Evolutionary conservation across 768 basidiomycete genomes (phyloP).

Genomic region (Leccinum ochraceum): DNA sequence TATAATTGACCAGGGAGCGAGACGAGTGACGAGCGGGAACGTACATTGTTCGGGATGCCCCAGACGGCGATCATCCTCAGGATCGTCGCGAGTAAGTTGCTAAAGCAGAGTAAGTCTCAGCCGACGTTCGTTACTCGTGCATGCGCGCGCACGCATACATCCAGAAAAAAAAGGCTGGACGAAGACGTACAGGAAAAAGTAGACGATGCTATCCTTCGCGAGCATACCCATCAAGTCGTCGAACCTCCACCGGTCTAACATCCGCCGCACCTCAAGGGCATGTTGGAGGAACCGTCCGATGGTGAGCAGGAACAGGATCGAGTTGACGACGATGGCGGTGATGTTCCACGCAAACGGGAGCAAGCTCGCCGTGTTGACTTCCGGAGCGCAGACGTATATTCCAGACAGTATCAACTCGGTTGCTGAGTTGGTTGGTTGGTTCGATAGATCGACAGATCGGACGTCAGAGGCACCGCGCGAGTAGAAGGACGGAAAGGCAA

Average conservation of each 20-base stretch:
- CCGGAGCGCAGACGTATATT: conserved; percentile 14
- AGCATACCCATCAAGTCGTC: conserved; percentile 20
- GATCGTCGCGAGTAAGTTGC: conserved; percentile 18
- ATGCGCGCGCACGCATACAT: too few species aligned
- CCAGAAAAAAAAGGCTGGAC: background rate
- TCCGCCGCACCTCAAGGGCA: conserved; percentile 7
- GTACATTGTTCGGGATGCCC: conserved; percentile 16
- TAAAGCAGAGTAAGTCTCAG: background rate
- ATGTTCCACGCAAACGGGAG: conserved; percentile 22
- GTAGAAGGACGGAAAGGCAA: too few species aligned
- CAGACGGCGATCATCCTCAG: conserved; percentile 21
- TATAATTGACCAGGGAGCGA: background rate
- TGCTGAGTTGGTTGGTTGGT: conserved; percentile 4
- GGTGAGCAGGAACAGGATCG: conserved; percentile 20
- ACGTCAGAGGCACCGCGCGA: too few species aligned
- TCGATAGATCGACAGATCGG: background rate
- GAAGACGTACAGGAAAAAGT: conserved; percentile 20
- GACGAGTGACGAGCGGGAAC: background rate
- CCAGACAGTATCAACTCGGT: conserved; percentile 20
- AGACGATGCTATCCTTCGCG: conserved; percentile 20
- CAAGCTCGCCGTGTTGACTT: background rate
- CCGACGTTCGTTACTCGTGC: background rate
- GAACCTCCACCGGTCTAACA: conserved; percentile 10
- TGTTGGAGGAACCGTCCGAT: conserved; percentile 16
- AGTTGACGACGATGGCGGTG: conserved; percentile 7